phyloP scores from a whole-genome alignment of 768 basidiomycete genomes.

The Kwoniella pini region DNA sequence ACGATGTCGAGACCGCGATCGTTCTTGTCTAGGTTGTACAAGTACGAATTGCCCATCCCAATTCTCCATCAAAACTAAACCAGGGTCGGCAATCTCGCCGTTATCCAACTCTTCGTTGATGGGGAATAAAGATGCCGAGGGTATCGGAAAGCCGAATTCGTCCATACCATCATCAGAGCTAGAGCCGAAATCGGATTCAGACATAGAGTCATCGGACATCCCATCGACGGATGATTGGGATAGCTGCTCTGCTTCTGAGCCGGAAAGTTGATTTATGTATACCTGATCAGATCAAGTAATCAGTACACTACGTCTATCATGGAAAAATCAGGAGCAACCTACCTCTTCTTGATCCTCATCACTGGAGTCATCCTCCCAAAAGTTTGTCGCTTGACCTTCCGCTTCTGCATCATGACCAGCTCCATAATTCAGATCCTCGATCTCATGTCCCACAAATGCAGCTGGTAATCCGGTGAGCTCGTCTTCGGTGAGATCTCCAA shows the following conservation, averaged over 20 bases:
- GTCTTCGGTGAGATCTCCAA: conserved; percentile 29
- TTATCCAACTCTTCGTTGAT: conserved; percentile 16
- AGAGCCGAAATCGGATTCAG: conserved; percentile 28
- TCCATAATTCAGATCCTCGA: conserved; percentile 49
- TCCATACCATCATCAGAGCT: conserved; percentile 37
- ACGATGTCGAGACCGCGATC: conserved; percentile 29
- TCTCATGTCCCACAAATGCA: conserved; percentile 43
- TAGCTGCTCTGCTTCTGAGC: conserved; percentile 39
- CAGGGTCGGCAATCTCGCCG: conserved; percentile 19
- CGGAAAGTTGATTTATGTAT: conserved; percentile 44
- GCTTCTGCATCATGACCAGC: conserved; percentile 34
- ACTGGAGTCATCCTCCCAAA: conserved; percentile 33
- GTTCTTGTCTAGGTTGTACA: conserved; percentile 38
- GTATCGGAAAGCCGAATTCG: conserved; percentile 43
- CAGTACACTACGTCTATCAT: conserved; percentile 5
- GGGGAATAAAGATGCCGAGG: conserved; percentile 22
- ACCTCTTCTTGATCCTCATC: conserved; percentile 45
- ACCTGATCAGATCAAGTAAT: conserved; percentile 19
- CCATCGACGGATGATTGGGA: conserved; percentile 42
- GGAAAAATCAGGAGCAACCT: conserved; percentile 6
- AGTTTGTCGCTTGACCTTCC: conserved; percentile 22
- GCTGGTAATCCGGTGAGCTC: conserved; percentile 35
- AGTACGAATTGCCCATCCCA: conserved; percentile 49
- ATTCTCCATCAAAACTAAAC: conserved; percentile 48
- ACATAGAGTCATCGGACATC: conserved; percentile 27